phyloP scores from a whole-genome alignment of 257 asterid genomes.

The Jaltomata sinuosa region DNA sequence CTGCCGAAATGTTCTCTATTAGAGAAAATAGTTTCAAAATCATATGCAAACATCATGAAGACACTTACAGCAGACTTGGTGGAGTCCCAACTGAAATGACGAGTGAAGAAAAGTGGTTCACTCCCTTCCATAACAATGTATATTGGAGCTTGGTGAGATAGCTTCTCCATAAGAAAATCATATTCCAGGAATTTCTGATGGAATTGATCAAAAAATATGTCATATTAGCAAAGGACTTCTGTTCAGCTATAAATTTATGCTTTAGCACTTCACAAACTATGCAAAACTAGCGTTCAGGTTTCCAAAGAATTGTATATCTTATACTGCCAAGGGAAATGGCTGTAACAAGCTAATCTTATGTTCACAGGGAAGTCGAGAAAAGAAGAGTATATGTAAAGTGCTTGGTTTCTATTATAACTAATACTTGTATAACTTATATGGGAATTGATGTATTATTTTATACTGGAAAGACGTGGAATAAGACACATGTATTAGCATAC shows the following conservation, averaged over 20 bases:
- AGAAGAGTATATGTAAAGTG: background rate
- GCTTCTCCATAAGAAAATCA: conserved; percentile 83
- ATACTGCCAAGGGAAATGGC: background rate
- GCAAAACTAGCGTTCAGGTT: background rate
- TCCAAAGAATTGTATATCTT: background rate
- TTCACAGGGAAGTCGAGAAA: background rate
- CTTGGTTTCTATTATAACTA: background rate
- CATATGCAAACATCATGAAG: conserved; percentile 2
- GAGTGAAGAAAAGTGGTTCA: conserved; percentile 86
- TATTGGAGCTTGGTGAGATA: conserved; percentile 64
- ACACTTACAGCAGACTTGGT: conserved; percentile 67
- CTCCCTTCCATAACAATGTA: conserved; percentile 83
- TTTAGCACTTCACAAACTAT: background rate
- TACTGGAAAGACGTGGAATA: background rate
- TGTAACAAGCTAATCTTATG: background rate
- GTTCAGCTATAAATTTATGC: background rate
- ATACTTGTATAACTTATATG: background rate
- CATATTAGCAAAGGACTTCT: background rate
- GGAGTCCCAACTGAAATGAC: conserved; percentile 92
- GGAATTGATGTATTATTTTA: background rate
- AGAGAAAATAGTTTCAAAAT: conserved; percentile 3
- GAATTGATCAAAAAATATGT: background rate
- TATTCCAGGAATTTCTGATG: conserved; percentile 76
- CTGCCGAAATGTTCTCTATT: conserved; percentile 33
- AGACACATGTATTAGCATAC: background rate